Base-by-base conservation (phyloP, 768 basidiomycete species). In the Russula virescens region DNA sequence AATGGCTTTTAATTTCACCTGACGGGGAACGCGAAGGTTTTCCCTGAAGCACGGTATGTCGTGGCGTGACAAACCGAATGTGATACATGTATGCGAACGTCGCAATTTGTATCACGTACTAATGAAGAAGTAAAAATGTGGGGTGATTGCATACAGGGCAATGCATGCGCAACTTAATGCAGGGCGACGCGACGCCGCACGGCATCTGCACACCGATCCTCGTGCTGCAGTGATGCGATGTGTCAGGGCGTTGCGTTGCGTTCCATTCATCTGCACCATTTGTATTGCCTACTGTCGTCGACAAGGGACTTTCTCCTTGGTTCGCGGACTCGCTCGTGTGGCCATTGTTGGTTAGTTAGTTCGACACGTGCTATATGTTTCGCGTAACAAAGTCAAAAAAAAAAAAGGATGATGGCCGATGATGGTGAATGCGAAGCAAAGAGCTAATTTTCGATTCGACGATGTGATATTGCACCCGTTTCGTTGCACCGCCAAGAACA, bases 11-110 rank as follows among this genome's bases (percentile, higher is more conserved):
- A 52, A 47, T 45, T 47, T 47, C 35, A 50, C 16, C 51, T 50
- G 51, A 53, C 23, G 46, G 45, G 23, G 45, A 19, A 38, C 23
- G 43, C 31, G 34, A 51, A 45, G 19, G 53, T 6, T 31, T 38
- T 38, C 38, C 10, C 13, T 38, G 38, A 38, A 25, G 14, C n/a
- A 42, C 10, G 18, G 54, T 11, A 2, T 54, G 53, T n/a, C 2
- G 38, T 54, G 53, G 60, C 16, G 21, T 54, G 54, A 50, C 21
- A 28, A 34, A 40, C 54, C 60, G 53, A 49, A 19, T 38, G 38
- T 38, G 38, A 14, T 38, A 11, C 3, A 46, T 53, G 2, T 1
- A 46, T 47, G 62, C 56, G 56, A 58, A 40, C 35, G 21, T 58
- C 62, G 55, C 42, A 45, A 42, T 38, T 11, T 19, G 14, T 42